Percentiles rank a stretch among this genome's conserved stretches.
Conservation (phyloP, 495 filamentous ascomycete genomes). For the Emericellopsis terricola region DNA sequence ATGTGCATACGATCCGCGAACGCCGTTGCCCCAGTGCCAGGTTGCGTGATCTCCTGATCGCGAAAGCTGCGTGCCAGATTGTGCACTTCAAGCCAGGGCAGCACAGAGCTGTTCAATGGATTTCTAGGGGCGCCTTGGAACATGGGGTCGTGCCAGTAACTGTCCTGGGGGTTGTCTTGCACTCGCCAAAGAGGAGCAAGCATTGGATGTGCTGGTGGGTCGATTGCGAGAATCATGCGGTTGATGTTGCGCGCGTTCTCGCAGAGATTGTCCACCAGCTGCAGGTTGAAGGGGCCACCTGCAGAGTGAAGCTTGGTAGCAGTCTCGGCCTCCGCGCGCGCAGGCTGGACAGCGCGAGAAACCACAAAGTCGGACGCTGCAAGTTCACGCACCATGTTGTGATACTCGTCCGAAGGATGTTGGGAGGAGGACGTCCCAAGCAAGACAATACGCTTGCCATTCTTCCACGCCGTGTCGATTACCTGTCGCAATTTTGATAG, state of each 20-base stretch:
- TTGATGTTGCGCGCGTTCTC: slow-evolving; percentile 24
- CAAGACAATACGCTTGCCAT: slow-evolving; percentile 54
- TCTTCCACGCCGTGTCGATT: slow-evolving; percentile 48
- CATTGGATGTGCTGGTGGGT: slow-evolving; percentile 3
- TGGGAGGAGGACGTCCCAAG: slow-evolving; percentile 42
- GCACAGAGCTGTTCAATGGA: neutral
- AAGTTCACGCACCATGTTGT: slow-evolving; percentile 13
- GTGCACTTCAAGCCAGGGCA: neutral
- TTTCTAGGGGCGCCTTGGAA: neutral
- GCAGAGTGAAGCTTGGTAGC: neutral
- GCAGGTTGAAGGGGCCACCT: slow-evolving; percentile 10
- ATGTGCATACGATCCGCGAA: neutral
- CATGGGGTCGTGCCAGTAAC: neutral
- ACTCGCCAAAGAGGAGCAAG: neutral
- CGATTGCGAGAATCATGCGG: slow-evolving; percentile 15
- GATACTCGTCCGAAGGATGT: slow-evolving; percentile 11
- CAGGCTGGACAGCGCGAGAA: slow-evolving; percentile 1
- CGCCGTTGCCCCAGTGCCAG: neutral
- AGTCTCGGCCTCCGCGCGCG: neutral
- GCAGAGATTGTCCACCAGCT: slow-evolving; percentile 12
- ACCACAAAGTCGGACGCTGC: slow-evolving; percentile 11
- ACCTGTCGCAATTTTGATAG: slow-evolving; percentile 46
- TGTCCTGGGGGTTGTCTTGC: neutral
- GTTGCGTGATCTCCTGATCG: neutral
- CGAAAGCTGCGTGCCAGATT: neutral